Percentiles rank a stretch among this genome's conserved stretches.
These are phyloP conservation scores for Collybia nuda DNA, from an alignment of 768 basidiomycete genomes.

Conservation along the genomic window DNA sequence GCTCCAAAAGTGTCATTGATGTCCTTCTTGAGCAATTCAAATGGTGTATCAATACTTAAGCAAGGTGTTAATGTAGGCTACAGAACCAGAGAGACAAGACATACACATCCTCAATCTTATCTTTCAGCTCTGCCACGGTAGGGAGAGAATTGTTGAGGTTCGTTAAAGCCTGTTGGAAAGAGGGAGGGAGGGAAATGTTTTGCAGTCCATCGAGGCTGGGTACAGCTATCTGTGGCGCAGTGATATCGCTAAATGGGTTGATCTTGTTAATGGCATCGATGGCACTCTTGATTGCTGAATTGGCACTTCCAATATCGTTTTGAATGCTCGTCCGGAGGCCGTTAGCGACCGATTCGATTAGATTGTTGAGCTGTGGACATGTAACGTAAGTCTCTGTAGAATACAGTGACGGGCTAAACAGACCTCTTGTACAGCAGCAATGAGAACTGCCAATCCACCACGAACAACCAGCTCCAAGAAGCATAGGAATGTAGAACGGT, in stretches of 20 bases:
- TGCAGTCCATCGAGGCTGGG: conserved; percentile 74
- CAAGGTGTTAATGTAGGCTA: conserved; percentile 4
- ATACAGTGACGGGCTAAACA: conserved; percentile 17
- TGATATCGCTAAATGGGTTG: conserved; percentile 71
- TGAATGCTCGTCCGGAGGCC: conserved; percentile 71
- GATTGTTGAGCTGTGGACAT: conserved; percentile 60
- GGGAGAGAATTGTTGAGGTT: conserved; percentile 82
- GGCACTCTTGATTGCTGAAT: conserved; percentile 62
- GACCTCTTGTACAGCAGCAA: conserved; percentile 83
- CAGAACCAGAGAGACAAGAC: conserved; percentile 22
- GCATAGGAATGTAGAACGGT: conserved; percentile 92
- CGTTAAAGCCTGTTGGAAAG: conserved; percentile 71
- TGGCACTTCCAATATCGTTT: conserved; percentile 64
- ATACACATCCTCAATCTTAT: conserved; percentile 65
- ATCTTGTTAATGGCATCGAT: conserved; percentile 73
- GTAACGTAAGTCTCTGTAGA: conserved; percentile 4
- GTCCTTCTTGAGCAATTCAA: conserved; percentile 83
- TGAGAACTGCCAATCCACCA: conserved; percentile 77
- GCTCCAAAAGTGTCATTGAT: conserved; percentile 84
- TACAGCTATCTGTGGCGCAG: conserved; percentile 68
- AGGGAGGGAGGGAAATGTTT: conserved; percentile 78
- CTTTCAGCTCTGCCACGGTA: conserved; percentile 71
- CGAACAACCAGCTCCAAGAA: conserved; percentile 88
- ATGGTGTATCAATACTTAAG: conserved; percentile 76
- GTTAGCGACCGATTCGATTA: conserved; percentile 59